Evolutionary conservation across 495 filamentous ascomycete genomes (phyloP).

Genomic region (Penicillium pulvis): DNA sequence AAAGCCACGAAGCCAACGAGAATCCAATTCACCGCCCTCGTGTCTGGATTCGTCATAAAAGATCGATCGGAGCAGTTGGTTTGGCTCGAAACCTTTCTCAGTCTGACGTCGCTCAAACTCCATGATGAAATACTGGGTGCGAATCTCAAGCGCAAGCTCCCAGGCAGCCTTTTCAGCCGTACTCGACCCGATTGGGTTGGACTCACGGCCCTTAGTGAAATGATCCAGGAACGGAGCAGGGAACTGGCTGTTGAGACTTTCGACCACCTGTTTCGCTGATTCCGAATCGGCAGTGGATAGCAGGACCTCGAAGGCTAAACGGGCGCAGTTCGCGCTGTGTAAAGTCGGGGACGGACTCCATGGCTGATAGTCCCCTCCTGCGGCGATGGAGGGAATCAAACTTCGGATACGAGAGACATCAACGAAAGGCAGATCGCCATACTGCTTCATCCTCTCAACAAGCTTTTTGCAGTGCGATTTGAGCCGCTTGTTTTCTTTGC

Average conservation of each 20-base stretch:
- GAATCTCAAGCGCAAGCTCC: slow-evolving; percentile 42
- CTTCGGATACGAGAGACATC: slow-evolving; percentile 22
- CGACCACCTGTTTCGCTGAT: slow-evolving; percentile 25
- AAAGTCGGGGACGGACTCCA: slow-evolving; percentile 35
- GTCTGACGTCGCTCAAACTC: slow-evolving; percentile 32
- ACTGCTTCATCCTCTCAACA: slow-evolving; percentile 25
- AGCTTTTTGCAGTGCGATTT: slow-evolving; percentile 23
- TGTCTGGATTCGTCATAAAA: slow-evolving; percentile 31
- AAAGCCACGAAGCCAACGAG: slow-evolving; percentile 38
- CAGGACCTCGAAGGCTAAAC: slow-evolving; percentile 37
- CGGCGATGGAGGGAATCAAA: slow-evolving; percentile 24
- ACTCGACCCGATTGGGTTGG: slow-evolving; percentile 28
- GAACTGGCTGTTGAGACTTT: slow-evolving; percentile 34
- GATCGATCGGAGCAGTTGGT: slow-evolving; percentile 23
- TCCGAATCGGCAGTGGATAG: slow-evolving; percentile 20
- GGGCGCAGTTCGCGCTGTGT: slow-evolving; percentile 44
- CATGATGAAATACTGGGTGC: slow-evolving; percentile 40
- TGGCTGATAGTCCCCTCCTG: slow-evolving; percentile 5
- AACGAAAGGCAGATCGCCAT: slow-evolving; percentile 31
- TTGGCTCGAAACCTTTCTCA: slow-evolving; percentile 30
- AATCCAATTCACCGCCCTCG: slow-evolving; percentile 20
- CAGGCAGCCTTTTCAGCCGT: slow-evolving; percentile 31
- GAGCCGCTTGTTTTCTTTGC: slow-evolving; percentile 32
- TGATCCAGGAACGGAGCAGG: slow-evolving; percentile 37
- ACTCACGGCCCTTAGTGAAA: slow-evolving; percentile 10